A percentile compares a stretch with the other conserved stretches of the same genome.
These are phyloP conservation scores for Gloeophyllum trabeum DNA, from an alignment of 768 basidiomycete genomes.

Conservation along the genomic window DNA sequence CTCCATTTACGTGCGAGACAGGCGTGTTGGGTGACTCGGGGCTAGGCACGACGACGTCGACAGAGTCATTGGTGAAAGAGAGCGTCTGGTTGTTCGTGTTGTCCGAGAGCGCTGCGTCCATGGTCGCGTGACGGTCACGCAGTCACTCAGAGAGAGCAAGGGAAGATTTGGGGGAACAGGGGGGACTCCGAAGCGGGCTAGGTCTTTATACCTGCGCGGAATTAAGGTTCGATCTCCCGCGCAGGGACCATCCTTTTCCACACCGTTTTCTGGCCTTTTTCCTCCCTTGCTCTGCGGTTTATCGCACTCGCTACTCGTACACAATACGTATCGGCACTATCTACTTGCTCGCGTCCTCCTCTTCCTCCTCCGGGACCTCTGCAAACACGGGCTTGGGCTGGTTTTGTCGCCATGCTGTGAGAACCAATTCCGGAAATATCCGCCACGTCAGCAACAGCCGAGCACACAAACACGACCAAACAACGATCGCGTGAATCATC, in stretches of 20 bases:
- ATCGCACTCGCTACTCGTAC: no score
- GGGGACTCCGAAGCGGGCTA: constrained; percentile 52
- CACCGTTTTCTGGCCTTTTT: constrained; percentile 7
- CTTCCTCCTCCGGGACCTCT: constrained; percentile 41
- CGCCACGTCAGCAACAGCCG: constrained; percentile 45
- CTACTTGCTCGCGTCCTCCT: constrained; percentile 41
- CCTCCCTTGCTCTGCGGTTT: constrained; percentile 13
- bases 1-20: constrained; percentile 33
- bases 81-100: constrained; percentile 20
- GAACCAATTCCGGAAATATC: constrained; percentile 24
- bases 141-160: constrained; percentile 28
- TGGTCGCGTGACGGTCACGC: constrained; percentile 73
- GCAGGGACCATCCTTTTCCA: constrained; percentile 51
- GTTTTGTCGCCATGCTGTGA: constrained; percentile 75
- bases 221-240: constrained; percentile 81
- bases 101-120: constrained; percentile 41
- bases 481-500: constrained; percentile 24
- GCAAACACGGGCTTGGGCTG: constrained; percentile 85
- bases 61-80: constrained; percentile 8
- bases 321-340: constrained; percentile 14
- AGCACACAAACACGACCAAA: constrained; percentile 31
- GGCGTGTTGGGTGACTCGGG: constrained; percentile 44
- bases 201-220: constrained; percentile 74
- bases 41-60: constrained; percentile 4
- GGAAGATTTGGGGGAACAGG: constrained; percentile 66